Evolutionary conservation across 129 eudicot genomes (phyloP).

Genomic region (Scalesia atractyloides): DNA sequence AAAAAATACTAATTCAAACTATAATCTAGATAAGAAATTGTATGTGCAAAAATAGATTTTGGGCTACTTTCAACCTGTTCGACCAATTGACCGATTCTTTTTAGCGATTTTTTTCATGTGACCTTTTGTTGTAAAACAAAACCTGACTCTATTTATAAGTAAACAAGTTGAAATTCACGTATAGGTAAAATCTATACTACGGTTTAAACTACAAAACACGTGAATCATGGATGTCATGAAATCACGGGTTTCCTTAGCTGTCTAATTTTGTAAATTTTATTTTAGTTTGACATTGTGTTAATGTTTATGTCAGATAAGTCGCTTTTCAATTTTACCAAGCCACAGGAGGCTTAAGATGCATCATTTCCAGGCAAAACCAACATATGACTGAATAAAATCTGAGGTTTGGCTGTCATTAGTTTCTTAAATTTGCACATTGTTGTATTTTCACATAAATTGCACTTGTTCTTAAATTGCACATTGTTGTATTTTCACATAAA

Average conservation of each 20-base stretch:
- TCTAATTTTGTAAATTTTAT: too few species aligned
- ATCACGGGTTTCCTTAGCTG: too few species aligned
- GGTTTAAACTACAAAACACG: too few species aligned
- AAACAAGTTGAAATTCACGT: background rate
- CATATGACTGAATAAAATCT: background rate
- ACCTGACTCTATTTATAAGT: background rate
- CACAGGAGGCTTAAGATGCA: conserved; percentile 5
- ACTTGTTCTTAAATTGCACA: background rate
- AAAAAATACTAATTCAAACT: background rate
- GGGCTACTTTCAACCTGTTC: background rate
- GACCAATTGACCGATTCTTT: background rate
- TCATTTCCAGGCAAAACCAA: background rate
- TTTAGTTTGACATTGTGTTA: background rate
- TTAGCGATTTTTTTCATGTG: background rate
- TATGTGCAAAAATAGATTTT: background rate
- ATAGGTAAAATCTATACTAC: background rate
- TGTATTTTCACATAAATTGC: too few species aligned
- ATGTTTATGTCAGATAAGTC: background rate
- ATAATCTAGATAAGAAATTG: background rate
- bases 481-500: background rate
- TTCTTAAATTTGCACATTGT: background rate
- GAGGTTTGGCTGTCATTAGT: background rate
- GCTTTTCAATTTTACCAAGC: background rate
- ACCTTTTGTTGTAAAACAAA: background rate
- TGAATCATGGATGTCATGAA: too few species aligned